Evolutionary conservation across 495 filamentous ascomycete genomes (phyloP).

Genomic region (Choiromyces venosus): DNA sequence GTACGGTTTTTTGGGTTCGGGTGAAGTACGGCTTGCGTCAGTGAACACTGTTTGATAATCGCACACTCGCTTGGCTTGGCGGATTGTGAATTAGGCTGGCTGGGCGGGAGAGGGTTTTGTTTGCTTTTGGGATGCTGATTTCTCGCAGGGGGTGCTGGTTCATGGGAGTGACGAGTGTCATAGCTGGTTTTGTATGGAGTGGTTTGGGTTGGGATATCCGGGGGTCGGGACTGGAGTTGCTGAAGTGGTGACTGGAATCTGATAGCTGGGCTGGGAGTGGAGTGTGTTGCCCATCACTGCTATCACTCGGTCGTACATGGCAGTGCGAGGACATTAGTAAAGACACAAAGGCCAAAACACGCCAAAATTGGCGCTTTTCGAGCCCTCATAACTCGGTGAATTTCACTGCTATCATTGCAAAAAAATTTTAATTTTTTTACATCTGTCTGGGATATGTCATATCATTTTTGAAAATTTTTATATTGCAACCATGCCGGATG

Average conservation of each 20-base stretch:
- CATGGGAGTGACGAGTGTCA: neutral
- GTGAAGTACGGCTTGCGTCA: neutral
- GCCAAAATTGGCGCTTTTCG: too few species aligned
- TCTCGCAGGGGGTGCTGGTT: neutral
- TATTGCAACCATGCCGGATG: too few species aligned
- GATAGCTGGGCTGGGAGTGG: neutral
- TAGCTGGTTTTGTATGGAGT: neutral
- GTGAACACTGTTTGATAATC: neutral
- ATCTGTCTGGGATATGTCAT: too few species aligned
- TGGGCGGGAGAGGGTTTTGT: neutral
- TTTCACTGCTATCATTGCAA: too few species aligned
- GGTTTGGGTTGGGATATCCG: too few species aligned
- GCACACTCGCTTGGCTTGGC: neutral
- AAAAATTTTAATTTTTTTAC: too few species aligned
- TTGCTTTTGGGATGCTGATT: neutral
- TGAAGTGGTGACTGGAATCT: neutral
- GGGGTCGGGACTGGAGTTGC: neutral
- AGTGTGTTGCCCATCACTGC: neutral
- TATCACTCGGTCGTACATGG: neutral
- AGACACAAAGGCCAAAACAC: too few species aligned
- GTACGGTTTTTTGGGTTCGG: neutral
- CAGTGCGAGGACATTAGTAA: too few species aligned
- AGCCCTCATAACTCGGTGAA: too few species aligned
- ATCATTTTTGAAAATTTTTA: too few species aligned
- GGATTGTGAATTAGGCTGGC: neutral